These are phyloP conservation scores for Aspergillus floridensis DNA, from an alignment of 2,329 filamentous ascomycete species.

Conservation along the genomic window DNA sequence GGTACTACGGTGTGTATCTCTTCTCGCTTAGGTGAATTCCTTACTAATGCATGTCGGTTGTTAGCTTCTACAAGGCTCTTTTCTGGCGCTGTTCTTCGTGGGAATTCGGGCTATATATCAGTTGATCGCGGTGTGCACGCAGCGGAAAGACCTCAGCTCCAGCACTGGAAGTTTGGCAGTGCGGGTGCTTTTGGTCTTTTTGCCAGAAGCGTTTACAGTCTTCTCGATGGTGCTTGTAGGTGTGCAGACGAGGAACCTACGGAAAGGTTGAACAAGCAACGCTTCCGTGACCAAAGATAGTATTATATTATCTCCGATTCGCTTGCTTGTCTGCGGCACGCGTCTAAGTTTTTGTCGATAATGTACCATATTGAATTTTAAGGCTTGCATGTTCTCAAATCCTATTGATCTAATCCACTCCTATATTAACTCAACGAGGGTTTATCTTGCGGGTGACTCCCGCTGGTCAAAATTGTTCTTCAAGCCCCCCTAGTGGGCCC, in stretches of 20 bases:
- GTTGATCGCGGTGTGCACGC: slow-evolving; percentile 20
- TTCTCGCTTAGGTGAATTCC: neutral
- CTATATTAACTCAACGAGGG: no score
- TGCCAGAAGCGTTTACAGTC: slow-evolving; percentile 24
- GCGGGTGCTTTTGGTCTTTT: slow-evolving; percentile 26
- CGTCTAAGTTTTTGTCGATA: no score
- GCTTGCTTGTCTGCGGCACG: no score
- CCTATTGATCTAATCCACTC: no score
- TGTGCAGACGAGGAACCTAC: slow-evolving; percentile 19
- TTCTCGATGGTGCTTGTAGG: slow-evolving; percentile 21
- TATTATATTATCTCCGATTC: no score
- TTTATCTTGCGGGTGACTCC: no score
- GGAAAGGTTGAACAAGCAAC: no score
- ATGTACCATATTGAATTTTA: no score
- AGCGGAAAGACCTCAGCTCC: slow-evolving; percentile 20
- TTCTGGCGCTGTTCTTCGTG: slow-evolving; percentile 18
- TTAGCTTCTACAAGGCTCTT: slow-evolving; percentile 4
- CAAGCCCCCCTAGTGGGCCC: no score
- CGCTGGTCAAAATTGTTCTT: no score
- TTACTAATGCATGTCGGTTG: neutral
- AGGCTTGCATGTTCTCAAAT: no score
- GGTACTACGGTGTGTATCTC: slow-evolving; percentile 9
- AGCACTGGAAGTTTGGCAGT: slow-evolving; percentile 21
- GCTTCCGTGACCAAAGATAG: no score
- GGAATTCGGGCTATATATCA: slow-evolving; percentile 28